phyloP scores from a whole-genome alignment of 2,329 filamentous ascomycete species.

The Harringtonia aguacate region DNA sequence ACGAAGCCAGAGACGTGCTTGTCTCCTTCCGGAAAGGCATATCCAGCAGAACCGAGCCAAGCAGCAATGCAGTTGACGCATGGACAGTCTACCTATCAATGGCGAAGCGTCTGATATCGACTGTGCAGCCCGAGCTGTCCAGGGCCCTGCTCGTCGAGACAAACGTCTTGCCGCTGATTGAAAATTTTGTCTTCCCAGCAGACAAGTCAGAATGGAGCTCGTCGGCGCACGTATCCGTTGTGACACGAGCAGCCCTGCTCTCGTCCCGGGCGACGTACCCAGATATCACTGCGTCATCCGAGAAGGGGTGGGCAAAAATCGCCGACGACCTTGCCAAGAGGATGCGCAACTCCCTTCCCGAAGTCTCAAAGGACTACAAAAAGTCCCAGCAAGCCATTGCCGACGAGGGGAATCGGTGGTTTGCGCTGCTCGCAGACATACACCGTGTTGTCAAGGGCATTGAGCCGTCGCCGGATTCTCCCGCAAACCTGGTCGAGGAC shows the following conservation, averaged over 20 bases:
- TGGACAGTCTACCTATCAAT: constrained; percentile 68
- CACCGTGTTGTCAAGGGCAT: constrained; percentile 13
- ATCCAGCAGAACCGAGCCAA: constrained; percentile 61
- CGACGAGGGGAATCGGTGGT: constrained; percentile 57
- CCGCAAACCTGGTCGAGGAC: constrained; percentile 8
- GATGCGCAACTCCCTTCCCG: constrained; percentile 67
- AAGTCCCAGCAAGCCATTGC: constrained; percentile 61
- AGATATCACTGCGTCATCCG: constrained; percentile 36
- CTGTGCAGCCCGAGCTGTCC: constrained; percentile 33
- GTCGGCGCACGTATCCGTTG: constrained; percentile 21
- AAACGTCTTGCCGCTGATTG: constrained; percentile 42
- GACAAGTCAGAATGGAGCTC: constrained; percentile 25
- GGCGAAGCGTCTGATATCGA: constrained; percentile 40
- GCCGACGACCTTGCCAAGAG: constrained; percentile 50
- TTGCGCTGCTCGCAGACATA: constrained; percentile 42
- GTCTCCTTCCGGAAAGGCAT: constrained; percentile 62
- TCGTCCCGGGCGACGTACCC: constrained; percentile 28
- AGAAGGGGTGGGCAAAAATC: constrained; percentile 52
- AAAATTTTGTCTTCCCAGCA: constrained; percentile 38
- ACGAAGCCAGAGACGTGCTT: constrained; percentile 51
- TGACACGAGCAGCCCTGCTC: constrained; percentile 37
- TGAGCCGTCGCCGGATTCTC: constrained; percentile 10
- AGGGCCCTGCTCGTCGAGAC: constrained; percentile 33
- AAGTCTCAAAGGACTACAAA: constrained; percentile 67
- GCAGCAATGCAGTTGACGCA: constrained; percentile 53